A percentile compares a stretch with the other conserved stretches of the same genome.
These are phyloP conservation scores for Saccharomyces eubayanus DNA, from an alignment of 805 yeast species.

Conservation along the genomic window DNA sequence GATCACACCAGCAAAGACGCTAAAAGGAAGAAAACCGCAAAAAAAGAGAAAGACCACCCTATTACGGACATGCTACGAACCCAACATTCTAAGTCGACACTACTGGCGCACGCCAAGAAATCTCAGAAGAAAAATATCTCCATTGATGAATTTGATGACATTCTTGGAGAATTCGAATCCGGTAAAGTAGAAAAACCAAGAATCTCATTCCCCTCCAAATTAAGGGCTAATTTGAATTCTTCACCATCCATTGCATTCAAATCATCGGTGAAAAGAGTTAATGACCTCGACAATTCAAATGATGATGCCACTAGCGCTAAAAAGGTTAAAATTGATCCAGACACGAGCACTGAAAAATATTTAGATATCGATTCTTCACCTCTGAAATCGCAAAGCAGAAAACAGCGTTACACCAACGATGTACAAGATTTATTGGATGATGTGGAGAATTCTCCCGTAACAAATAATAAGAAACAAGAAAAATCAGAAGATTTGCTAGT, in stretches of 20 bases:
- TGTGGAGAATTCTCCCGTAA: conserved; percentile 20
- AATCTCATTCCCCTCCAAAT: conserved; percentile 6
- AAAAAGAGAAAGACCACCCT: conserved; percentile 14
- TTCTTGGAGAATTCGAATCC: conserved; percentile 44
- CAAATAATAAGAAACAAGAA: conserved; percentile 4
- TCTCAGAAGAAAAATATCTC: conserved; percentile 38
- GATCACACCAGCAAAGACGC: conserved; percentile 17
- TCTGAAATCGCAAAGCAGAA: conserved; percentile 12
- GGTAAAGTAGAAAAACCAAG: conserved; percentile 5
- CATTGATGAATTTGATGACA: conserved; percentile 57
- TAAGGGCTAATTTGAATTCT: not conserved
- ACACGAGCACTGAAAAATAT: conserved; percentile 5
- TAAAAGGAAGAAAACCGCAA: conserved; percentile 24
- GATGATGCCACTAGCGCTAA: conserved; percentile 2
- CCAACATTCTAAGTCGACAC: conserved; percentile 40
- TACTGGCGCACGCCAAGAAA: conserved; percentile 14
- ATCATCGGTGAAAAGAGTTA: not conserved
- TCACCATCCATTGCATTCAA: not conserved
- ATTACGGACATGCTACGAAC: conserved; percentile 43
- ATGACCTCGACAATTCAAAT: not conserved
- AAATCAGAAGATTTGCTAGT: not conserved
- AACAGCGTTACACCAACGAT: conserved; percentile 3
- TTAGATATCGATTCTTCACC: conserved; percentile 23
- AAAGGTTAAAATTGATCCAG: conserved; percentile 10
- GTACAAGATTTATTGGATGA: conserved; percentile 11